Base-by-base conservation (phyloP, 2,329 filamentous ascomycete species). In the Aphanocladium album region DNA sequence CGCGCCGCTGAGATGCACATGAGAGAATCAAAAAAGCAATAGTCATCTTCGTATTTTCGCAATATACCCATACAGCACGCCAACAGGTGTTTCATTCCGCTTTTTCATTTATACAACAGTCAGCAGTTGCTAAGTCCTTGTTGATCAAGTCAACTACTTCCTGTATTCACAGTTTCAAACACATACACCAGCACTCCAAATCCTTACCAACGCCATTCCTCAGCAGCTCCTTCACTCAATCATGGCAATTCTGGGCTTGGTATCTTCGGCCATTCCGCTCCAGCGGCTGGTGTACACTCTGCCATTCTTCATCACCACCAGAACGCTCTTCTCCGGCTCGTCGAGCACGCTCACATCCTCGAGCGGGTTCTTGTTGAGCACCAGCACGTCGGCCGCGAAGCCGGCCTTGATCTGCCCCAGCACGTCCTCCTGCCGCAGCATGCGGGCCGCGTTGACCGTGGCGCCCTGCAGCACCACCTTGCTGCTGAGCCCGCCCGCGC, bases 231-330 rank as follows among this genome's bases (percentile, higher is more conserved):
- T 45, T 35, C 30, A 46, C 43, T 47, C 54, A 47, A 57, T 47
- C 41, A 57, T 25, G 1, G 4, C 25, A 2, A 8, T 37, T 2
- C 27, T 45, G 3, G 41, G 23, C 46, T 50, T 51, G 1, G 8
- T 16, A 27, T 67, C 64, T 37, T 66, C 65, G 0, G 61, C 51
- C 25, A 71, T n/a, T 12, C 57, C 64, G 23, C 56, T 60, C 69
- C 69, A 71, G 11, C 68, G 64, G 19, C 69, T 71, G n/a, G 61
- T 66, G 45, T 70, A 71, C n/a, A 73, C 68, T n/a, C 68, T 62
- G 0, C 83, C 83, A 39, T 83, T 82, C 66, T 85, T 84, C 52
- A 85, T 73, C 1, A 85, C 81, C 2, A 74, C 78, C 47, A 83
- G 64, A 8, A 84, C 64, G 62, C 77, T 72, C 65, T 75, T 73